Base-by-base conservation (phyloP, 2,329 filamentous ascomycete species). In the Trichoderma oligosporum region DNA sequence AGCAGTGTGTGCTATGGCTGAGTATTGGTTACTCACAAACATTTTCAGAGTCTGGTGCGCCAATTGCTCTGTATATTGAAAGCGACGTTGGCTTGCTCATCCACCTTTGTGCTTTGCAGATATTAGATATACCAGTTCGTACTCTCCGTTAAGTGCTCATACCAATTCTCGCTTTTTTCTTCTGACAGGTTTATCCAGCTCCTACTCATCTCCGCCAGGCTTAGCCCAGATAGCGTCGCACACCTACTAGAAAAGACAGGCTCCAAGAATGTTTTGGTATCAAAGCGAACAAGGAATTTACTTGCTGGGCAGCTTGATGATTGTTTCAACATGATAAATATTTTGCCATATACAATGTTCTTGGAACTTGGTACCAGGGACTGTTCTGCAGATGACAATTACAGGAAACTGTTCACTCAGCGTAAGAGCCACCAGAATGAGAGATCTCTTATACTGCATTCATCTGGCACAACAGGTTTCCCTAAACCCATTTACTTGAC, bases 401-500 rank as follows among this genome's bases (percentile, higher is more conserved):
- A 29, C 71, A 22, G 7, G 31, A 7, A 35, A 35, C 64, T 71
- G 22, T 61, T 72, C 4, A 70, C 72, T 56, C 70, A n/a, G n/a
- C n/a, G n/a, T n/a, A n/a, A n/a, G n/a, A n/a, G n/a, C n/a, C n/a
- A n/a, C n/a, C 68, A 4, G 71, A 70, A 0, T 70, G 70, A 0
- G 71, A 69, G 4, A n/a, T n/a, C n/a, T n/a, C n/a, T n/a, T n/a
- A n/a, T 46, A 12, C 20, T 46, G 27, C 44, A 46, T 14, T 46
- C 44, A 2, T 46, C 44, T 22, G 44, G 44, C 2, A 46, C 44
- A 4, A 73, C 71, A 1, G 71, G 70, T 29, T 55, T 70, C 11
- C 71, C 71, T 8, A 73, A 73, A 52, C 68, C 71, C 4, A 72
- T 72, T 36, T 61, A 60, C 12, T 62, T 69, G 9, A 61, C 66